Evolutionary conservation across 73 alveolate genomes (phyloP), one percentile per base, ranked within the genome.

Genomic region (Paramecium biaurelia): DNA sequence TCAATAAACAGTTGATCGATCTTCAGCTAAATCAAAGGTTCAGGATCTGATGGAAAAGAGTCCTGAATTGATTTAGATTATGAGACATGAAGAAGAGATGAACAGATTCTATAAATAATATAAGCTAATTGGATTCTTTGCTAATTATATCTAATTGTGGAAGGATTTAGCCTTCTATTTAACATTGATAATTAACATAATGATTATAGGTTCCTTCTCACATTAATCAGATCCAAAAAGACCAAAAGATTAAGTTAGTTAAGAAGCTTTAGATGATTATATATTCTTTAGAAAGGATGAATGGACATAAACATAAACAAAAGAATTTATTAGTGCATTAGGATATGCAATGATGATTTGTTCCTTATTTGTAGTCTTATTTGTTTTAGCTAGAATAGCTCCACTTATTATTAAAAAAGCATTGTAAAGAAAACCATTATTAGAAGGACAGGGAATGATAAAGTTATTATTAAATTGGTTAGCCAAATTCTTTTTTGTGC

Each of bases 61-160:
- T 41, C 97, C 97, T 2, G 98, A 98, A 67, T 93, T 98, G 7
- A 96, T 96, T 67, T 98, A 98, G 74, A 98, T 96, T 85, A 96
- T 97, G 98, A 96, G 95, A 85, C 99, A 97, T 67, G 98, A 96
- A 57, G 97, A 95, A 79, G 89, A 93, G 49, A 93, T 96, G 42
- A 85, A 92, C 49, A 94, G 94, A 89, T 92, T 93, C 87, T 96
- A 11, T 57, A 79, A 38, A 30, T 76, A 92, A 85, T 95, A 84
- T 95, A 95, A 70, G 82, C 87, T 89, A 49, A 90, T 68, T 92
- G 96, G 79, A 70, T 95, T 92, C 18, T 90, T 96, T 9, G 94
- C 96, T 14, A 87, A 93, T 79, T 93, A 93, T 76, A 97, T 95
- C 2, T 93, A 94, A 88, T 92, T 96, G 56, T 96, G 99, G 98